Evolutionary conservation across 2,329 filamentous ascomycete species (phyloP), one percentile per base, ranked within the genome.

Genomic region (Monilinia polystroma): DNA sequence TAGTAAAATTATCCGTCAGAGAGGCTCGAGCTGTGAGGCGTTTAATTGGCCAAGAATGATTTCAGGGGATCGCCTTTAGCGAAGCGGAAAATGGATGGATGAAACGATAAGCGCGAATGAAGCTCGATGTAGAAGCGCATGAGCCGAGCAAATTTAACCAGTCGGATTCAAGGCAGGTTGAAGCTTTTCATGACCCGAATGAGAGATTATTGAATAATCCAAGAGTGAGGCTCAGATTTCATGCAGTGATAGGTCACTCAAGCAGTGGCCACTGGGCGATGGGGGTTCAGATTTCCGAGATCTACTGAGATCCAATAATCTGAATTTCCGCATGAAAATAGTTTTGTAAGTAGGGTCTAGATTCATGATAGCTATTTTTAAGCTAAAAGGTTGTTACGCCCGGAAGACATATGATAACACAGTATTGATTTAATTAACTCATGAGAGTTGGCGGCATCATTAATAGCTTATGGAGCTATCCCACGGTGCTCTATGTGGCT

Each of bases 71-170:
- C 7, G 2, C 3, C 11, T 26, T 60, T 60, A 60, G 58, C 58
- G 58, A 60, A 26, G 45, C 29, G 7, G 29, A 51, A 26, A 38
- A 38, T 51, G 45, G 49, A 45, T 60, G 45, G 29, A 38, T 51
- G 58, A 60, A 60, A 60, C 58, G 45, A 60, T 23, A 60, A 51
- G 58, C 58, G 58, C 58, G 58, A 60, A 51, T 51, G 8, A 49
- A 60, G 57, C 57, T 60, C 35, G 29, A 38, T 20, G 23, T n/a
- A 3, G 18, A 35, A 20, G 52, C 29, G 29, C 29, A 38, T 60
- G 57, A 49, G 29, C 49, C 4, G 29, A 35, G 45, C 35, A 35
- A 18, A 12, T 16, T 60, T 4, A n/a, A 60, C 57, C 29, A 18
- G 43, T 49, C 57, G 43, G 20, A 20, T 51, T 11, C 2, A 18